These are phyloP conservation scores for Colletotrichum cuscutae DNA, from an alignment of 2,329 filamentous ascomycete genomes.

Conservation along the genomic window DNA sequence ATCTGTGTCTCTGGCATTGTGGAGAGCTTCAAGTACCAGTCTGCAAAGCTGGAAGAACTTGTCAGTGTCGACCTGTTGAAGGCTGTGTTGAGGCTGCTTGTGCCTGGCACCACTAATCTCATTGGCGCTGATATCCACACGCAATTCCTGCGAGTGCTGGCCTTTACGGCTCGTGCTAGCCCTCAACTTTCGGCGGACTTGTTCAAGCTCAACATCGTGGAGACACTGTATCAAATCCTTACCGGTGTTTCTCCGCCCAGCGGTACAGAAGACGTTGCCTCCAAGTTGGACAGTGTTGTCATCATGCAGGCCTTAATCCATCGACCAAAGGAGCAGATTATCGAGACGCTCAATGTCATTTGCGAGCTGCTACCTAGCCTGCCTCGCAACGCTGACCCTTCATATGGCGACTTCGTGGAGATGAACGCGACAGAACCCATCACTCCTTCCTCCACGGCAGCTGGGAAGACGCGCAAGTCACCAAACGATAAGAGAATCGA, in stretches of 20 bases:
- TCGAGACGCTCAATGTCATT: slow-evolving; percentile 96
- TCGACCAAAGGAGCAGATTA: slow-evolving; percentile 93
- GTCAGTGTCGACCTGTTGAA: slow-evolving; percentile 88
- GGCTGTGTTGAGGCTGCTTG: slow-evolving; percentile 84
- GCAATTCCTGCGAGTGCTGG: slow-evolving; percentile 90
- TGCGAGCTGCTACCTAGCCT: slow-evolving; percentile 90
- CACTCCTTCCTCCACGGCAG: slow-evolving; percentile 51
- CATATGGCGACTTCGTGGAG: slow-evolving; percentile 55
- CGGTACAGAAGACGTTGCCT: slow-evolving; percentile 79
- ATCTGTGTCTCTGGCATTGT: slow-evolving; percentile 95
- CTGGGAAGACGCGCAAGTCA: slow-evolving; percentile 58
- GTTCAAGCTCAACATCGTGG: slow-evolving; percentile 95
- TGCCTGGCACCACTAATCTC: slow-evolving; percentile 94
- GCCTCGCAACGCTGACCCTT: slow-evolving; percentile 62
- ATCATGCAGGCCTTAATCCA: slow-evolving; percentile 99
- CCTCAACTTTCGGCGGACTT: slow-evolving; percentile 88
- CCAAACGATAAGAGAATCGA: slow-evolving; percentile 85
- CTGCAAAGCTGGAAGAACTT: slow-evolving; percentile 89
- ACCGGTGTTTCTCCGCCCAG: slow-evolving; percentile 93
- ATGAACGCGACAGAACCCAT: slow-evolving; percentile 52
- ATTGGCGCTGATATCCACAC: slow-evolving; percentile 96
- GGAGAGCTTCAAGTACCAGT: slow-evolving; percentile 93
- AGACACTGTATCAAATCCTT: slow-evolving; percentile 96
- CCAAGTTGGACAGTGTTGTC: slow-evolving; percentile 93
- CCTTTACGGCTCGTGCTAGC: slow-evolving; percentile 90